Evolutionary conservation across 2,329 filamentous ascomycete species (phyloP), one percentile per base, ranked within the genome.

Genomic region (Ceratocystiopsis minuta): DNA sequence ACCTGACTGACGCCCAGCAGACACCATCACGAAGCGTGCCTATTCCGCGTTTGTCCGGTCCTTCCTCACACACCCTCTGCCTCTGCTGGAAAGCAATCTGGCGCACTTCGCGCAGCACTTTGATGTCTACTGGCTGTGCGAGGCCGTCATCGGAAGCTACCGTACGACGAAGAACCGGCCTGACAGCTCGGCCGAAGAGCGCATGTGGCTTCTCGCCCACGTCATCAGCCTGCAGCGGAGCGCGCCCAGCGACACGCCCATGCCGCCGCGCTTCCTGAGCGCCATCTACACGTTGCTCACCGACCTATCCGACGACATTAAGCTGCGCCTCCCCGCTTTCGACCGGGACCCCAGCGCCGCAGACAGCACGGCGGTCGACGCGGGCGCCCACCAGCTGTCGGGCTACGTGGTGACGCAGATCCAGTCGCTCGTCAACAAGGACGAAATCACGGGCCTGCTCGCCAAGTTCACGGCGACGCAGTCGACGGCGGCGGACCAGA

Each of bases 391-490:
- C 24, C 24, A 28, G 24, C 9, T 28, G 24, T 28, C 24, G 5
- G 51, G 64, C 0, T 80, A 85, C 52, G 59, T 92, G 13, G 68
- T 69, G 38, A 63, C 68, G 0, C 74, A 85, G 50, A 62, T 94
- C 2, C 58, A 70, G 15, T 80, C 78, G 11, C 62, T 94, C 9
- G 74, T 92, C 31, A 78, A 86, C 47, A 74, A 83, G 55, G 69
- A 77, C 36, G 82, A 80, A 34, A 81, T 94, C 42, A 73, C 78
- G 0, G 68, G 67, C 18, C 61, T 80, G 9, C 59, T 83, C 10
- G 56, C 54, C 13, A 56, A 55, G 45, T 60, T 66, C 44, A 60
- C 60, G 3, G 55, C 56, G 51, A 45, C 38, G 16, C 47, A 48
- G 17, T 28, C 18, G n/a, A 43, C 38, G 13, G 34, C 34, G 1